Evolutionary conservation across 345 rosid genomes (phyloP).

Genomic region (Syzygium jambos): DNA sequence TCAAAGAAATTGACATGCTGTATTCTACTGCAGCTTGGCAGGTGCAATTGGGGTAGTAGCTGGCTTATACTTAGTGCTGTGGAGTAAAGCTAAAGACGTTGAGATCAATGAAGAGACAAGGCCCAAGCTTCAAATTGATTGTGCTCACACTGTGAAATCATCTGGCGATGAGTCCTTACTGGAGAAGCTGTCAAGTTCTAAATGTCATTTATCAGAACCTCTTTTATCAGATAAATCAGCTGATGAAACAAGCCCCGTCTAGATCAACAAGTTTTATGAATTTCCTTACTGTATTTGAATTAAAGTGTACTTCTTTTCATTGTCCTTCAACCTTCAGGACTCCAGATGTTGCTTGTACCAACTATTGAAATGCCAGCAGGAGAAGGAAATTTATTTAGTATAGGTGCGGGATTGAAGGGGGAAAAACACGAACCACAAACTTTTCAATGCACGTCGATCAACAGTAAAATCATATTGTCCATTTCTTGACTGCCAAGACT

Average conservation of each 20-base stretch:
- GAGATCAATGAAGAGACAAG: neutral
- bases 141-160: neutral
- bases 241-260: neutral
- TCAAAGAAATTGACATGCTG: neutral
- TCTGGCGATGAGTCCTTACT: neutral
- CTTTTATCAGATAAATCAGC: neutral
- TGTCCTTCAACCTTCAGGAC: neutral
- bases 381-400: neutral
- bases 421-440: neutral
- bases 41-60: slow-evolving; percentile 13
- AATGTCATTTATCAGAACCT: slow-evolving; percentile 12
- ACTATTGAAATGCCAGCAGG: neutral
- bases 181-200: neutral
- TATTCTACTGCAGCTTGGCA: slow-evolving; percentile 6
- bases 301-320: neutral
- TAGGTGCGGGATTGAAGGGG: neutral
- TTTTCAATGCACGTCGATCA: neutral
- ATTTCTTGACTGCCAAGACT: neutral
- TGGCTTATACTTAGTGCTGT: slow-evolving; percentile 13
- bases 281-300: neutral
- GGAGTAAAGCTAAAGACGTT: slow-evolving; percentile 24
- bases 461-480: neutral
- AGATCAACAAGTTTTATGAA: neutral
- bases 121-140: neutral
- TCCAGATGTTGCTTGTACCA: neutral